phyloP scores from a whole-genome alignment of 75 land plant genomes.

The Picea sitchensis region DNA sequence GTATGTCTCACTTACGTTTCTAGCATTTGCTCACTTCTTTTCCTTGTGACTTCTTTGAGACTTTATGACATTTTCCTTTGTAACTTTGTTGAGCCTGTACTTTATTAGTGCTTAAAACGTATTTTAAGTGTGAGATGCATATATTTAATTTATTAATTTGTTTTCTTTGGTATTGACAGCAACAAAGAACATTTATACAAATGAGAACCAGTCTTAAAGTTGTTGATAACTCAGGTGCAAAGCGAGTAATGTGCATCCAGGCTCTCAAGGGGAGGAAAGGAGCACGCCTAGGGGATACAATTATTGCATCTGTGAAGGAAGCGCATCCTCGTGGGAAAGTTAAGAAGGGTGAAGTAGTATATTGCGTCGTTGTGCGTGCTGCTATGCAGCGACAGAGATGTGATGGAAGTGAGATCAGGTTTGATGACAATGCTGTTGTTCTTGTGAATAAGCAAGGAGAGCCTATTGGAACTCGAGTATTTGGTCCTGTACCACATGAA shows the following conservation, averaged over 20 bases:
- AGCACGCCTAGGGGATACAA: constrained; percentile 83
- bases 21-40: too few species aligned
- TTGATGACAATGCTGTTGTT: constrained; percentile 97
- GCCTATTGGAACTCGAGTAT: constrained; percentile 86
- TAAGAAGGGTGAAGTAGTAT: constrained; percentile 94
- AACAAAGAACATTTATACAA: constrained; percentile 70
- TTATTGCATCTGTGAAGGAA: constrained; percentile 96
- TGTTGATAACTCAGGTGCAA: constrained; percentile 97
- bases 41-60: too few species aligned
- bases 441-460: constrained; percentile 93
- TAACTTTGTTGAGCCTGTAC: too few species aligned
- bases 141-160: too few species aligned
- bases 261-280: constrained; percentile 55
- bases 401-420: constrained; percentile 93
- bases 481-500: constrained; percentile 97
- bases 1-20: too few species aligned
- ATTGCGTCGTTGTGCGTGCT: constrained; percentile 91
- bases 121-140: too few species aligned
- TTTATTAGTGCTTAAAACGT: too few species aligned
- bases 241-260: constrained; percentile 87
- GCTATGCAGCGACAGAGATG: constrained; percentile 78
- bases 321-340: constrained; percentile 77
- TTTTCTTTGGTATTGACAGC: constrained; percentile 28
- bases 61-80: too few species aligned
- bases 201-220: constrained; percentile 81